Evolutionary conservation across 2,329 filamentous ascomycete species (phyloP).

Genomic region (Corinectria fuckeliana): DNA sequence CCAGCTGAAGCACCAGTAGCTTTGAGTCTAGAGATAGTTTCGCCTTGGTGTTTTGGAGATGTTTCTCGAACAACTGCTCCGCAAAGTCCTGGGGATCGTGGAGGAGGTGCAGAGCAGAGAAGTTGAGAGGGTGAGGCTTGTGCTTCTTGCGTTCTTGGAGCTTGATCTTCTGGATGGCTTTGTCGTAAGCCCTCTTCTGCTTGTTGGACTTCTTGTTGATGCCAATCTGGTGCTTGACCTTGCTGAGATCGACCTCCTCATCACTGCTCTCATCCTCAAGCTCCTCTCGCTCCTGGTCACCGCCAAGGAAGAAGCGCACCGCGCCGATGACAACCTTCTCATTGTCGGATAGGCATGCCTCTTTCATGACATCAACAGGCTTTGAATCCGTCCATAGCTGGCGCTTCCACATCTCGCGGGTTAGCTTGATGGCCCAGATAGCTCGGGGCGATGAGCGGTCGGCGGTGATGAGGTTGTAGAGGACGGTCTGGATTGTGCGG

Average conservation of each 20-base stretch:
- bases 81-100: constrained; percentile 95
- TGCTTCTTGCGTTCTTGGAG: constrained; percentile 86
- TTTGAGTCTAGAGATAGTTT: constrained; percentile 89
- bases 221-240: constrained; percentile 81
- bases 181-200: constrained; percentile 77
- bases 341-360: constrained; percentile 86
- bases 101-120: constrained; percentile 91
- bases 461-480: constrained; percentile 88
- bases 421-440: constrained; percentile 95
- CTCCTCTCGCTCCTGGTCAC: constrained; percentile 95
- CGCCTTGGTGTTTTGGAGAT: constrained; percentile 84
- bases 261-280: constrained; percentile 87
- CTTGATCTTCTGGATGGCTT: constrained; percentile 83
- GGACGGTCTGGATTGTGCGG: constrained; percentile 87
- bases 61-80: constrained; percentile 87
- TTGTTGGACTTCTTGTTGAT: constrained; percentile 99
- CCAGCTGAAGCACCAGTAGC: constrained; percentile 86
- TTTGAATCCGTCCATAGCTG: constrained; percentile 96
- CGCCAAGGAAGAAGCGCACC: constrained; percentile 92
- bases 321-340: constrained; percentile 90
- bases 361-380: constrained; percentile 97
- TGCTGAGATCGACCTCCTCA: constrained; percentile 78
- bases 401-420: constrained; percentile 93
- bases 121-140: constrained; percentile 88
- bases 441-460: constrained; percentile 86